These are phyloP conservation scores for Pleomassaria siparia DNA, from an alignment of 2,329 filamentous ascomycete genomes.

Conservation along the genomic window DNA sequence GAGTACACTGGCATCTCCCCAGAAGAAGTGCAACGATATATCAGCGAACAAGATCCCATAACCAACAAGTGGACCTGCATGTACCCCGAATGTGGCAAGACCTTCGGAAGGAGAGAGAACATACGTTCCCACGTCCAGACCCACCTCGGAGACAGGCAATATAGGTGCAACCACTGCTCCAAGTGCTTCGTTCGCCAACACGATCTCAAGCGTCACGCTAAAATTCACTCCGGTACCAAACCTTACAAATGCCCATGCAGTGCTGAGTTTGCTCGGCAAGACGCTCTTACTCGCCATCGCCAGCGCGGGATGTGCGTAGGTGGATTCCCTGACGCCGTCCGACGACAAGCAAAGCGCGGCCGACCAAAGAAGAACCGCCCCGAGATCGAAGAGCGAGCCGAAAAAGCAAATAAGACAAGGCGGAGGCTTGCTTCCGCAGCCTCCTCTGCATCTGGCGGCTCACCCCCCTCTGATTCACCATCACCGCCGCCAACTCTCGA, in stretches of 20 bases:
- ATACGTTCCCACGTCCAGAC: conserved; percentile 99
- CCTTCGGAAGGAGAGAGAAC: conserved; percentile 96
- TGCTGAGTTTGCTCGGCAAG: conserved; percentile 91
- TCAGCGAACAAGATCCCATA: conserved; percentile 48
- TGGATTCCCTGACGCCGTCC: conserved; percentile 79
- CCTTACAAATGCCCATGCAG: conserved; percentile 93
- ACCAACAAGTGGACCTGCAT: conserved; percentile 53
- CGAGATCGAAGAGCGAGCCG: conserved; percentile 58
- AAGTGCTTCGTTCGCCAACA: conserved; percentile 98
- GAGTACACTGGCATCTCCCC: conserved; percentile 81
- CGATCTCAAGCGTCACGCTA: conserved; percentile 94
- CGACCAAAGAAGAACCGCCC: conserved; percentile 64
- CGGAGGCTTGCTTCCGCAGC: conserved; percentile 35
- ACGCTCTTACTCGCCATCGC: conserved; percentile 89
- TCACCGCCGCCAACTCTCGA: conserved; percentile 31
- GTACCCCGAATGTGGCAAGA: conserved; percentile 75
- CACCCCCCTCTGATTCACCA: conserved; percentile 32
- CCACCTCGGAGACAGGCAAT: conserved; percentile 94
- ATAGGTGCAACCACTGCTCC: conserved; percentile 86
- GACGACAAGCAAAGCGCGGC: conserved; percentile 67
- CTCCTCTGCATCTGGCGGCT: conserved; percentile 37
- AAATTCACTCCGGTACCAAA: conserved; percentile 96
- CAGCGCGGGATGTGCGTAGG: conserved; percentile 97
- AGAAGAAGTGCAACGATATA: conserved; percentile 65
- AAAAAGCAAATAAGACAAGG: conserved; percentile 59